Base-by-base conservation (phyloP, 2,329 filamentous ascomycete species). In the Neonectria ditissima region DNA sequence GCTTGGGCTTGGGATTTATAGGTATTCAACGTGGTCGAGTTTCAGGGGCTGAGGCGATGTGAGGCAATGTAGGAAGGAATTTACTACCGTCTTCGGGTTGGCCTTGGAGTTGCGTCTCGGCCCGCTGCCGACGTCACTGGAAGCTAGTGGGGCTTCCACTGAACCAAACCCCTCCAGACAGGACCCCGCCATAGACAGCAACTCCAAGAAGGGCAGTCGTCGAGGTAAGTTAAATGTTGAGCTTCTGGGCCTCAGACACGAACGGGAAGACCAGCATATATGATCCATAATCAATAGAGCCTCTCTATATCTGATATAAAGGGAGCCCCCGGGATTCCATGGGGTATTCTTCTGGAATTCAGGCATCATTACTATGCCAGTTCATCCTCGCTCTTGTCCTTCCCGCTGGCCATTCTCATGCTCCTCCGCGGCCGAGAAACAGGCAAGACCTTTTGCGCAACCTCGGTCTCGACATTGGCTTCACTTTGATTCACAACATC, bases 381-480 rank as follows among this genome's bases (percentile, higher is more conserved):
- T 28, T 64, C 62, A 45, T 64, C 62, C 47, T 61, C 62, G 20
- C 56, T 60, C 24, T 37, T 50, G 14, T 43, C 56, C 18, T 16
- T 28, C 11, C 47, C 43, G 5, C 2, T 37, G 14, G 11, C 32
- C 24, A 4, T 45, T 30, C 26, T 51, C 26, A 10, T 54, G 6
- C 18, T 51, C 45, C 47, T 59, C 44, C 55, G 52, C 11, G 53
- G 43, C 14, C 39, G 47, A 41, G 39, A 32, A 9, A 54, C 53
- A 24, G 59, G 41, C 43, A 22, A 58, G 13, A 11, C 47, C 53
- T 58, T 54, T 4, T 41, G 60, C 20, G 43, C 60, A 2, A 18
- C 20, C 16, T 32, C 32, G 11, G 26, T n/a, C 18, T 45, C 34
- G 2, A 37, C 26, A 16, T 60, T 18, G 7, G 54, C 18, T 32